Conservation (phyloP, 2,329 filamentous ascomycete species). For the Trichoderma arundinaceum region DNA sequence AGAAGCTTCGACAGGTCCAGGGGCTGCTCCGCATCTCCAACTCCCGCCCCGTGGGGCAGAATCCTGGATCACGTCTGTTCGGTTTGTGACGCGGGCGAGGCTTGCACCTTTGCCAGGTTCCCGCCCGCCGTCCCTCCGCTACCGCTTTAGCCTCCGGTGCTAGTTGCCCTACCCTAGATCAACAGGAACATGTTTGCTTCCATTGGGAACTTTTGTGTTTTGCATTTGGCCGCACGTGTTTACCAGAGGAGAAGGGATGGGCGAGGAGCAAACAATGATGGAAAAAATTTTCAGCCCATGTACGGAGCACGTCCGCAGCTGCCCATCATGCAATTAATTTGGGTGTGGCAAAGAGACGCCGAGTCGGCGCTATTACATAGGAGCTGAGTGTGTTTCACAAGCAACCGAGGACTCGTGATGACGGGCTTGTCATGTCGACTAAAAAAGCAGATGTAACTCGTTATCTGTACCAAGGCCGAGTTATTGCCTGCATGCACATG, state of each 20-base stretch:
- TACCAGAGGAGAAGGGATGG: background rate
- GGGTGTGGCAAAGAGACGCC: slow-evolving; percentile 14
- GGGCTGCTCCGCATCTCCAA: slow-evolving; percentile 29
- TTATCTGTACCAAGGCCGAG: background rate
- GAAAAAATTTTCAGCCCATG: slow-evolving; percentile 1
- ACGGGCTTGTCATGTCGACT: slow-evolving; percentile 1
- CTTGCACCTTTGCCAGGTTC: slow-evolving; percentile 13
- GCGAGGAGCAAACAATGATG: background rate
- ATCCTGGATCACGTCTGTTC: slow-evolving; percentile 14
- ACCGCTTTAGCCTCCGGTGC: slow-evolving; percentile 28
- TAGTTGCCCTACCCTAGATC: slow-evolving; percentile 27
- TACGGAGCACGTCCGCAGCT: too few species aligned
- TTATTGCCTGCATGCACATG: background rate
- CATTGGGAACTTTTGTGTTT: slow-evolving; percentile 7
- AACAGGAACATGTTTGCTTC: background rate
- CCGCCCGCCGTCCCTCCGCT: slow-evolving; percentile 13
- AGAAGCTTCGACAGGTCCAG: background rate
- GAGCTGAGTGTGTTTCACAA: slow-evolving; percentile 26
- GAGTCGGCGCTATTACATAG: slow-evolving; percentile 24
- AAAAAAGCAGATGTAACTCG: slow-evolving; percentile 9
- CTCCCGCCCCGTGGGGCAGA: slow-evolving; percentile 24
- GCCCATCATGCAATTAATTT: background rate
- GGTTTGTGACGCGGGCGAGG: background rate
- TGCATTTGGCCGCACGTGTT: slow-evolving; percentile 10
- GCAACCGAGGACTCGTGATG: slow-evolving; percentile 27